A percentile compares a stretch with the other conserved stretches of the same genome.
phyloP scores from a whole-genome alignment of 768 basidiomycete species.

The Kwoniella dendrophila region DNA sequence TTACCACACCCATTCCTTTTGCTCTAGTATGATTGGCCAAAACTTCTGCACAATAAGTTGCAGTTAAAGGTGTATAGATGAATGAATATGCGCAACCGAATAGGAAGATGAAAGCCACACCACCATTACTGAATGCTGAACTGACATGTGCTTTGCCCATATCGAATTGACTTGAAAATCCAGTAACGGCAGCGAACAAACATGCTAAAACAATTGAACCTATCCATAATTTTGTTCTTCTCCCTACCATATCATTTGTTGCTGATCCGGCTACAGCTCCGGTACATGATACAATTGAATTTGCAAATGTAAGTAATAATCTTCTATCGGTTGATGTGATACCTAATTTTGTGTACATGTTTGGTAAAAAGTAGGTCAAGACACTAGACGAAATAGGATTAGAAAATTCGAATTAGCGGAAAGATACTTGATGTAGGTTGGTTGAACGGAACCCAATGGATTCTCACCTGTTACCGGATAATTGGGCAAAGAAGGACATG shows the following conservation, averaged over 20 bases:
- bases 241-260: constrained; percentile 25
- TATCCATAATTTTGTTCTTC: constrained; percentile 30
- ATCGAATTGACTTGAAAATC: constrained; percentile 29
- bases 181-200: constrained; percentile 34
- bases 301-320: constrained; percentile 56
- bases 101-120: constrained; percentile 56
- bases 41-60: constrained; percentile 63
- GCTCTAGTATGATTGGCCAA: constrained; percentile 64
- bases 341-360: constrained; percentile 45
- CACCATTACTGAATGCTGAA: constrained; percentile 14
- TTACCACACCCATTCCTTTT: constrained; percentile 66
- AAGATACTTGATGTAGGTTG: too few species aligned
- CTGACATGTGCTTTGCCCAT: constrained; percentile 19
- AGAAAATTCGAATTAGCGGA: background rate
- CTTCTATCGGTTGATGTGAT: constrained; percentile 40
- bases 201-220: constrained; percentile 26
- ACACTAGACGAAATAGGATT: constrained; percentile 47
- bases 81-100: constrained; percentile 64
- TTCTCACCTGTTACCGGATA: constrained; percentile 59
- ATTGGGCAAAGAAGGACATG: constrained; percentile 65
- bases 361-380: constrained; percentile 59
- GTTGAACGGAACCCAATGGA: background rate
- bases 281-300: constrained; percentile 52
- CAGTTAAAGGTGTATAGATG: constrained; percentile 66
- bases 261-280: constrained; percentile 50